phyloP scores from a whole-genome alignment of 164 flowering plant genomes.

The Amborella trichopoda region DNA sequence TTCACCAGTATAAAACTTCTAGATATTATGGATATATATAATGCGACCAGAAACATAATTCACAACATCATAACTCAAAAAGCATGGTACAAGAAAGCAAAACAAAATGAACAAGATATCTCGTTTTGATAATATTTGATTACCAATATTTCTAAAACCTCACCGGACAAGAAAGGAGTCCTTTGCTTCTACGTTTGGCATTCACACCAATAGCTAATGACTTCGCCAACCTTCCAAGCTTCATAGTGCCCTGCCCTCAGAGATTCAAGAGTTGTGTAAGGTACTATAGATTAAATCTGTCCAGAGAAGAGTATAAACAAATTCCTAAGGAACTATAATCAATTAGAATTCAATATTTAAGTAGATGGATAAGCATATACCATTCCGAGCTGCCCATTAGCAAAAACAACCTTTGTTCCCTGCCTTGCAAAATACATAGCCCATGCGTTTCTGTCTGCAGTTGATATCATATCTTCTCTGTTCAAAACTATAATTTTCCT shows the following conservation, averaged over 20 bases:
- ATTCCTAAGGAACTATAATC: too few species aligned
- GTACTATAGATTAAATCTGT: too few species aligned
- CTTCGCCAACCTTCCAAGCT: slow-evolving; percentile 69
- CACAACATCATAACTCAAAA: too few species aligned
- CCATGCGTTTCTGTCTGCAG: slow-evolving; percentile 88
- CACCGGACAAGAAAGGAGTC: slow-evolving; percentile 89
- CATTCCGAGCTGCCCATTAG: slow-evolving; percentile 95
- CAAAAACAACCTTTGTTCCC: slow-evolving; percentile 67
- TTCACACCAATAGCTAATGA: slow-evolving; percentile 69
- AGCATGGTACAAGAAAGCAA: too few species aligned
- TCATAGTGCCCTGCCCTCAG: slow-evolving; percentile 65
- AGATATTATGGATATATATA: too few species aligned
- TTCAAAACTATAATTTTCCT: slow-evolving; percentile 77
- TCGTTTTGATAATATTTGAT: too few species aligned
- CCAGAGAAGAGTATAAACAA: too few species aligned
- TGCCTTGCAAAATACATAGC: slow-evolving; percentile 71
- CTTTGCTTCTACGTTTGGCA: slow-evolving; percentile 78
- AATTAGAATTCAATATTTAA: too few species aligned
- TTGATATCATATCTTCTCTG: slow-evolving; percentile 97
- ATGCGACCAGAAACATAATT: too few species aligned
- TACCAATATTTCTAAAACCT: slow-evolving; percentile 9
- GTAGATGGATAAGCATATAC: slow-evolving; percentile 21
- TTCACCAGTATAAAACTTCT: too few species aligned
- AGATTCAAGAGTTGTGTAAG: too few species aligned
- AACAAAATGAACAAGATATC: too few species aligned